A percentile compares a stretch with the other conserved stretches of the same genome.
These are phyloP conservation scores for Pneumocystis murina DNA, from an alignment of 1,139 yeast genomes.

Conservation along the genomic window DNA sequence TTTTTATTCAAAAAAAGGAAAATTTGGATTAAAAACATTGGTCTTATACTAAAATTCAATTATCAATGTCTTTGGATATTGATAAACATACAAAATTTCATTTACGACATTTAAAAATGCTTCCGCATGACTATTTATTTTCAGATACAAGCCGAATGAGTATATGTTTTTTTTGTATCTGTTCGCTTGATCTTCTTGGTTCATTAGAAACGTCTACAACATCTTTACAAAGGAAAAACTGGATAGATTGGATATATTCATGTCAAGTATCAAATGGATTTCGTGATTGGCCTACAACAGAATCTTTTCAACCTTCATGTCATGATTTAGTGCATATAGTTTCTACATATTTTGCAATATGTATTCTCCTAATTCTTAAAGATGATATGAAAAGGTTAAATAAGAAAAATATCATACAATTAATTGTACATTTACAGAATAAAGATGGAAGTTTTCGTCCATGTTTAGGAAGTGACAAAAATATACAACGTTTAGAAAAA, in stretches of 20 bases:
- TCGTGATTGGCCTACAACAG: conserved; percentile 28
- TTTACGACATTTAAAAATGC: conserved; percentile 20
- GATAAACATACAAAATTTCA: not conserved
- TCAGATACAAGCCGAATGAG: conserved; percentile 52
- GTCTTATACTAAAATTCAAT: not conserved
- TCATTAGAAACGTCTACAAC: conserved; percentile 21
- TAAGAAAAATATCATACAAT: conserved; percentile 26
- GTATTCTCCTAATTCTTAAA: conserved; percentile 18
- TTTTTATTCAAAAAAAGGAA: not conserved
- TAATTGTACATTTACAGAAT: conserved; percentile 30
- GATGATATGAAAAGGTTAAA: conserved; percentile 17
- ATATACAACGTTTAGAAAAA: conserved; percentile 40
- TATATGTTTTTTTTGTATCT: conserved; percentile 48
- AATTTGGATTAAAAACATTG: not conserved
- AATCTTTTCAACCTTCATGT: conserved; percentile 15
- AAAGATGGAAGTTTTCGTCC: conserved; percentile 7
- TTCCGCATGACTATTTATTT: conserved; percentile 24
- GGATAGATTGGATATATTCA: conserved; percentile 35
- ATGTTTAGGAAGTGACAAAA: conserved; percentile 29
- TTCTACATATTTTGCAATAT: conserved; percentile 53
- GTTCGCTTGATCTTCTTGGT: conserved; percentile 43
- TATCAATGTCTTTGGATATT: not conserved
- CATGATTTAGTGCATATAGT: conserved; percentile 50
- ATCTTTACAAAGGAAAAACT: conserved; percentile 22
- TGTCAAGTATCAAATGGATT: conserved; percentile 39